Percentiles rank a stretch among this genome's conserved stretches.
phyloP scores from a whole-genome alignment of 2,329 filamentous ascomycete genomes.

The Dendrostoma leiphaemia region DNA sequence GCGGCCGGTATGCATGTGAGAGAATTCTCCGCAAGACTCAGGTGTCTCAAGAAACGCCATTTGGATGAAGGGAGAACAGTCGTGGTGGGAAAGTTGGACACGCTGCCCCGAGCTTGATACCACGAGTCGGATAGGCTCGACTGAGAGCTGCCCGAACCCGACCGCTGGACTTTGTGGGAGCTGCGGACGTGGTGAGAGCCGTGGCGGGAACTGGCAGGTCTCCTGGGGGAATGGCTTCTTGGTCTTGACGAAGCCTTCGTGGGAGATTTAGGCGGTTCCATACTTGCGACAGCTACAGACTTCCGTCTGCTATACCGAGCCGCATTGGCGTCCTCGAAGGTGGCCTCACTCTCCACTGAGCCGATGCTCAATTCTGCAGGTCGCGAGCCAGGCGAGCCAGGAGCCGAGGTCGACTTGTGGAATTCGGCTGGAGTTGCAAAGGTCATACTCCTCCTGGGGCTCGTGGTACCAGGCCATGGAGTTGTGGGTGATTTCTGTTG shows the following conservation, averaged over 20 bases:
- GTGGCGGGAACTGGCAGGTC: constrained; percentile 74
- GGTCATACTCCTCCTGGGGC: constrained; percentile 61
- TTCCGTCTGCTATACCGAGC: constrained; percentile 36
- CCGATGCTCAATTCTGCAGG: constrained; percentile 53
- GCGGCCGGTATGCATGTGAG: constrained; percentile 74
- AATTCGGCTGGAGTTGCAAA: constrained; percentile 61
- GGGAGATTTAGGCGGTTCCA: constrained; percentile 41
- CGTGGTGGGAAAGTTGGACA: constrained; percentile 71
- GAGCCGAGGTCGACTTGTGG: constrained; percentile 65
- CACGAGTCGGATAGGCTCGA: constrained; percentile 69
- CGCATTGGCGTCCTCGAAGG: constrained; percentile 33
- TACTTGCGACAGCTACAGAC: constrained; percentile 44
- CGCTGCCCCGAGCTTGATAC: constrained; percentile 68
- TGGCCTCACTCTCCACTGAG: constrained; percentile 56
- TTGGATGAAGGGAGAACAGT: constrained; percentile 78
- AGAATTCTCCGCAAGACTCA: constrained; percentile 89
- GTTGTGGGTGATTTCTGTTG: constrained; percentile 75
- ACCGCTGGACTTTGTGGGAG: constrained; percentile 75
- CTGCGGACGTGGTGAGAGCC: constrained; percentile 64
- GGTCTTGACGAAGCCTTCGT: constrained; percentile 47
- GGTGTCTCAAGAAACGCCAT: constrained; percentile 91
- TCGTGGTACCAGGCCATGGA: constrained; percentile 59
- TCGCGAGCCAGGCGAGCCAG: constrained; percentile 55
- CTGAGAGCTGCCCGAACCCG: constrained; percentile 89
- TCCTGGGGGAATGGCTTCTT: constrained; percentile 77